Base-by-base conservation (phyloP, 768 basidiomycete genomes). In the Lactarius psammicola region DNA sequence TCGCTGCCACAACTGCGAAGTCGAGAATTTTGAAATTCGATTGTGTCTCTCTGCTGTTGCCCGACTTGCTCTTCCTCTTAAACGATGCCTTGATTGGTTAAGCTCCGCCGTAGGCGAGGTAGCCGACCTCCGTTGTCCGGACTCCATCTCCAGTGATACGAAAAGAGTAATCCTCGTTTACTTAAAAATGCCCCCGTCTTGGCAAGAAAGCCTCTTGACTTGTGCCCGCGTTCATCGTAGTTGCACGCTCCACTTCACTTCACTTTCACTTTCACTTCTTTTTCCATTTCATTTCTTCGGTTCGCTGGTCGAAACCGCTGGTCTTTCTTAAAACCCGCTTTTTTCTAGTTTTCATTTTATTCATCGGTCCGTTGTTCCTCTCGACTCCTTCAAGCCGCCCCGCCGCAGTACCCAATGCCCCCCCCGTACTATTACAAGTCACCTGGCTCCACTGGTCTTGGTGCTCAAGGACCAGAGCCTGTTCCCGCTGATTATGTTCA, bases 291-390 rank as follows among this genome's bases (percentile, higher is more conserved):
- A 36, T 51, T 60, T n/a, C 36, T 18, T 5, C 46, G n/a, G 60
- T 23, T 49, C 55, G 60, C 65, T 66, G 65, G 60, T 56, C 59
- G 33, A 40, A 42, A 33, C 55, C 44, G 59, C 42, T 65, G 20
- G 54, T 31, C 64, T 38, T 5, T 15, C n/a, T 61, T 66, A 42
- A 49, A 57, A 26, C 34, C 15, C 28, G n/a, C 6, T 15, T 30
- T 42, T 20, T n/a, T 28, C 31, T n/a, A 20, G 2, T 8, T 51
- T 11, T 36, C n/a, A 10, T 55, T 28, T 36, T n/a, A 3, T 9
- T 34, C 53, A 46, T 2, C 36, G 23, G 17, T 34, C 61, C 40
- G 13, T 13, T 23, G 17, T 57, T 10, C 31, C 56, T 36, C 56
- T 46, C 38, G 20, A 53, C 18, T 44, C 36, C 26, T 34, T 40